Evolutionary conservation across 164 flowering plant genomes (phyloP), one percentile per base, ranked within the genome.

Genomic region (Aristolochia californica): DNA sequence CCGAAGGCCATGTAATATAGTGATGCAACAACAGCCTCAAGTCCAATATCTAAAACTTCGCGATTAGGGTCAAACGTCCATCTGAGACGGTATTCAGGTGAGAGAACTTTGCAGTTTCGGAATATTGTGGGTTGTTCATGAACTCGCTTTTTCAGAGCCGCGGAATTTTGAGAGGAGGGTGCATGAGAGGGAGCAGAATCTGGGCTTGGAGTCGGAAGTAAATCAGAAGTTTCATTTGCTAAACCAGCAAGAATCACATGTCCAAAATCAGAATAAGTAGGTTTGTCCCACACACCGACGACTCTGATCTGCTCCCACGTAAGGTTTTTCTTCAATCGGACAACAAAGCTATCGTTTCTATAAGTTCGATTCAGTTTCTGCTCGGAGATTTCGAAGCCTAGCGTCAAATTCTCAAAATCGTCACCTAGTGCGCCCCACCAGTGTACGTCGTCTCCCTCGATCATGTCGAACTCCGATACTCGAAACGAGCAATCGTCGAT

Each of bases 1-100:
- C 99, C 99, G 40, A 93, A 93, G 0, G 88, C 96, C 97, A 93
- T 72, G 58, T 89, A 93, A 47, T 79, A 69, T 66, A 68, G 81
- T 13, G 70, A 66, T 20, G 71, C 77, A 13, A 73, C 74, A 5
- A 72, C 86, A 1, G 91, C 97, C 71, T 93, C 99, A 58, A 93
- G 74, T 0, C 95, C 99, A 24, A 93, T 80, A 53, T 89, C 96
- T 45, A 93, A 76, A 58, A 52, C 56, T 59, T 71, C 65, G 21
- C 63, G 69, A 21, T 70, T 78, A 10, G 62, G 70, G 45, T 62
- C 67, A 72, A 89, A 55, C 2, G 82, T 83, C 99, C 99, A 89
- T 63, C 99, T 62, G 43, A 89, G 51, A 66, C 99, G 75, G 65
- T 72, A 89, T 16, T 71, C 66, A 2, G 74, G 61, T 0, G 96